These are phyloP conservation scores for Termitomyces sp. DNA, from an alignment of 768 basidiomycete species.

Conservation along the genomic window DNA sequence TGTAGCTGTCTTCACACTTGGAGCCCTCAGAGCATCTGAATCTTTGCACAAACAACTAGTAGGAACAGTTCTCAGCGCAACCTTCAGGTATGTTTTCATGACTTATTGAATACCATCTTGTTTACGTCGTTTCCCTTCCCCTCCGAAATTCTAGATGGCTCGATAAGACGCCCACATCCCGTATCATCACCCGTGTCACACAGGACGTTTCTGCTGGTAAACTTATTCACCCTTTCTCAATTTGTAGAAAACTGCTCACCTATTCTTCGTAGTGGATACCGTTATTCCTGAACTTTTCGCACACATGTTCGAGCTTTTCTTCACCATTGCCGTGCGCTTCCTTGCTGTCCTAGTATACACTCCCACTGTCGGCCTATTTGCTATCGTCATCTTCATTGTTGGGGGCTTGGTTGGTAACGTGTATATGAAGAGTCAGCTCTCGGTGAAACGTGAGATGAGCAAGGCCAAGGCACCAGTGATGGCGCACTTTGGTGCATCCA, in stretches of 20 bases:
- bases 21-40: constrained; percentile 48
- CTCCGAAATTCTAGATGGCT: constrained; percentile 37
- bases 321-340: constrained; percentile 6
- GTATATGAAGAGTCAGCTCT: constrained; percentile 42
- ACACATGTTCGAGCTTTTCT: constrained; percentile 3
- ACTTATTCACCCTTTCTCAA: neutral
- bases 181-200: constrained; percentile 61
- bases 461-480: constrained; percentile 31
- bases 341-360: constrained; percentile 5
- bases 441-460: constrained; percentile 44
- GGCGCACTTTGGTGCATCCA: constrained; percentile 44
- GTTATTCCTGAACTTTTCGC: constrained; percentile 21
- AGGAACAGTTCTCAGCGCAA: constrained; percentile 52
- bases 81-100: constrained; percentile 45
- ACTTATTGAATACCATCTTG: neutral
- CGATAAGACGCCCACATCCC: constrained; percentile 39
- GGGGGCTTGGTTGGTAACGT: constrained; percentile 38
- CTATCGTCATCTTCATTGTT: constrained; percentile 17
- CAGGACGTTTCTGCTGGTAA: constrained; percentile 44
- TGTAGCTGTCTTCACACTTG: constrained; percentile 35
- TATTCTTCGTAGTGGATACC: constrained; percentile 45
- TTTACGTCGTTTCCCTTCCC: neutral
- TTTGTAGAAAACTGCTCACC: neutral
- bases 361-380: constrained; percentile 8
- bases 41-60: constrained; percentile 48